Conservation (phyloP, 73 alveolate species). For the Symbiodinium natans region DNA sequence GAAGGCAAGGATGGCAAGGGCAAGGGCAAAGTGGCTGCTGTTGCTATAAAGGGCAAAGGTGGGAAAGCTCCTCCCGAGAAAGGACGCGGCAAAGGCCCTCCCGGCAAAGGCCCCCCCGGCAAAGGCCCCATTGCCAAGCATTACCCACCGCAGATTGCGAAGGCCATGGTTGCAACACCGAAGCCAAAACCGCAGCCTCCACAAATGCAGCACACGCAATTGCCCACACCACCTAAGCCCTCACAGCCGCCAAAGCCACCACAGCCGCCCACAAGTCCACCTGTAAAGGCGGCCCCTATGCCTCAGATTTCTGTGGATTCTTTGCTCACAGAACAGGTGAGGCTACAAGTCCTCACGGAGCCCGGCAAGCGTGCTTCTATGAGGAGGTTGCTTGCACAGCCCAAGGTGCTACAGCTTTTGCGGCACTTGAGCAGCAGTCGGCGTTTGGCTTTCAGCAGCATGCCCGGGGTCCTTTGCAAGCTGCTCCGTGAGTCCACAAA, state of each 20-base stretch:
- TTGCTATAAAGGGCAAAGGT: constrained; percentile 36
- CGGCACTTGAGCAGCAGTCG: constrained; percentile 36
- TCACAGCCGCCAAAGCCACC: constrained; percentile 9
- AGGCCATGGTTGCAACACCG: neutral
- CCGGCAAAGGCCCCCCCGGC: constrained; percentile 18
- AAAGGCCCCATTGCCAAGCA: constrained; percentile 22
- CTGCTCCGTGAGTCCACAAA: constrained; percentile 5
- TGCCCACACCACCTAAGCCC: neutral
- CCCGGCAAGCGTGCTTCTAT: constrained; percentile 90
- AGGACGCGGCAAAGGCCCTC: neutral
- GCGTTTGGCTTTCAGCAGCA: constrained; percentile 1
- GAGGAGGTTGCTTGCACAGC: constrained; percentile 76
- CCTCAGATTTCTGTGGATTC: constrained; percentile 43
- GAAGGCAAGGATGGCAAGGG: constrained; percentile 2
- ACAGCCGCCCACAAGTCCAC: constrained; percentile 14
- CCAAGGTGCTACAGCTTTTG: constrained; percentile 68
- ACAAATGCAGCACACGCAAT: neutral
- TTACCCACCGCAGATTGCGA: neutral
- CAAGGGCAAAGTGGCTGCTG: constrained; percentile 1
- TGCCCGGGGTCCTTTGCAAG: constrained; percentile 41
- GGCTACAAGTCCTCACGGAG: constrained; percentile 65
- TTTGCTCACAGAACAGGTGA: constrained; percentile 44
- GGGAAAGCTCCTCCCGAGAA: too few species aligned
- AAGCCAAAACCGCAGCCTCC: neutral
- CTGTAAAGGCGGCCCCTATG: constrained; percentile 68